phyloP scores from a whole-genome alignment of 441 rosid genomes.

The Bocquillonia castaneifolia region DNA sequence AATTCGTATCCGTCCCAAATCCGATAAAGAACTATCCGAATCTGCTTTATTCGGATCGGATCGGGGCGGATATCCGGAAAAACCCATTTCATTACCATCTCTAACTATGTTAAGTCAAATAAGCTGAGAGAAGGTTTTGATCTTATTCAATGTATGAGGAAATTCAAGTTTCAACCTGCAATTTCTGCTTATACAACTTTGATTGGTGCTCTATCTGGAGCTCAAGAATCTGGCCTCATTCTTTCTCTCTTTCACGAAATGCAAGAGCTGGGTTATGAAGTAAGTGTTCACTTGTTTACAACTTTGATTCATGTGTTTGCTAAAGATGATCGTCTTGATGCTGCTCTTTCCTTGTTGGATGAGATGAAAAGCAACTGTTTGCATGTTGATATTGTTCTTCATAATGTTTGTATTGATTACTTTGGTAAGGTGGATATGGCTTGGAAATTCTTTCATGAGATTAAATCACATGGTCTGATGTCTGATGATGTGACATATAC shows the following conservation, averaged over 20 bases:
- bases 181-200: slow-evolving; percentile 84
- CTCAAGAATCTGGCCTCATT: slow-evolving; percentile 59
- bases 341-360: slow-evolving; percentile 78
- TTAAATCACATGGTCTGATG: slow-evolving; percentile 54
- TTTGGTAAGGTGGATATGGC: slow-evolving; percentile 94
- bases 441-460: slow-evolving; percentile 94
- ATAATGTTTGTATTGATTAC: slow-evolving; percentile 89
- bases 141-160: slow-evolving; percentile 73
- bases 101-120: slow-evolving; percentile 51
- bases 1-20: too few species aligned
- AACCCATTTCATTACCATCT: too few species aligned
- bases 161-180: slow-evolving; percentile 82
- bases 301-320: slow-evolving; percentile 76
- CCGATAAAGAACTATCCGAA: too few species aligned
- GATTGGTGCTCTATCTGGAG: slow-evolving; percentile 72
- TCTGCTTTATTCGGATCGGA: too few species aligned
- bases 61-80: too few species aligned
- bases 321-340: slow-evolving; percentile 67
- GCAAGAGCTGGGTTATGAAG: slow-evolving; percentile 92
- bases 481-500: slow-evolving; percentile 91
- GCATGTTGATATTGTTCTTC: slow-evolving; percentile 76
- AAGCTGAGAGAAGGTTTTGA: slow-evolving; percentile 72
- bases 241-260: slow-evolving; percentile 74
- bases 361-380: slow-evolving; percentile 79
- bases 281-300: slow-evolving; percentile 70